phyloP scores from a whole-genome alignment of 2,329 filamentous ascomycete genomes.

The Dothidotthia symphoricarpi region DNA sequence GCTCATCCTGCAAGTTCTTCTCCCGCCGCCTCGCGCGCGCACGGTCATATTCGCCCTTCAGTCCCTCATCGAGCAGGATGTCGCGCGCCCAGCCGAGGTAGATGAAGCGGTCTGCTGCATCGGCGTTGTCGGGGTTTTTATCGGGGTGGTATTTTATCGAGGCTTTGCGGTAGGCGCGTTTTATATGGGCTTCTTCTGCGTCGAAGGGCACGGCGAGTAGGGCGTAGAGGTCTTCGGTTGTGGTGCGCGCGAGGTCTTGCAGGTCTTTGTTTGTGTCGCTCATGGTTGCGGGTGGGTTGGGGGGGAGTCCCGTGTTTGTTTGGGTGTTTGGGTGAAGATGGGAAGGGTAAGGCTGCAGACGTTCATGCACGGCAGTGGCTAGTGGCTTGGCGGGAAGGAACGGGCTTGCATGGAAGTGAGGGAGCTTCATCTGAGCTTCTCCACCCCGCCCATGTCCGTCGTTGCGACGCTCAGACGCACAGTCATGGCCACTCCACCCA shows the following conservation, averaged over 20 bases:
- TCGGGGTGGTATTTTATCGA: constrained; percentile 93
- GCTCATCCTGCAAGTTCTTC: constrained; percentile 67
- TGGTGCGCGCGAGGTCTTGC: constrained; percentile 43
- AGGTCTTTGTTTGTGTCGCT: constrained; percentile 43
- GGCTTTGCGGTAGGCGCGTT: constrained; percentile 78
- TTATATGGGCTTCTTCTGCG: constrained; percentile 69
- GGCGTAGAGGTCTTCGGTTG: constrained; percentile 68
- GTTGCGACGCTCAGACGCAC: constrained; percentile 14
- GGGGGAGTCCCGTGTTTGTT: neutral
- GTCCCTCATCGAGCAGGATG: constrained; percentile 68
- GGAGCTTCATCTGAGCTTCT: no score
- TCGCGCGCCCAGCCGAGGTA: constrained; percentile 82
- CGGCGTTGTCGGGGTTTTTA: constrained; percentile 64
- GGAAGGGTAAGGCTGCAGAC: neutral
- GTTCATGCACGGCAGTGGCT: no score
- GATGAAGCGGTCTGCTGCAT: constrained; percentile 79
- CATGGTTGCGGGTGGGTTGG: constrained; percentile 25
- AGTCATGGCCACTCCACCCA: constrained; percentile 27
- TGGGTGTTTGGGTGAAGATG: neutral
- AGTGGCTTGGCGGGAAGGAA: no score
- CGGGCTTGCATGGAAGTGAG: no score
- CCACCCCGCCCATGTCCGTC: constrained; percentile 31
- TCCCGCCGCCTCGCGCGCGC: constrained; percentile 69
- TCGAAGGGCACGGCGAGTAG: constrained; percentile 67
- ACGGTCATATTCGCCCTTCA: constrained; percentile 76